These are phyloP conservation scores for Eugenia klotzschiana DNA, from an alignment of 441 rosid species.

Conservation along the genomic window DNA sequence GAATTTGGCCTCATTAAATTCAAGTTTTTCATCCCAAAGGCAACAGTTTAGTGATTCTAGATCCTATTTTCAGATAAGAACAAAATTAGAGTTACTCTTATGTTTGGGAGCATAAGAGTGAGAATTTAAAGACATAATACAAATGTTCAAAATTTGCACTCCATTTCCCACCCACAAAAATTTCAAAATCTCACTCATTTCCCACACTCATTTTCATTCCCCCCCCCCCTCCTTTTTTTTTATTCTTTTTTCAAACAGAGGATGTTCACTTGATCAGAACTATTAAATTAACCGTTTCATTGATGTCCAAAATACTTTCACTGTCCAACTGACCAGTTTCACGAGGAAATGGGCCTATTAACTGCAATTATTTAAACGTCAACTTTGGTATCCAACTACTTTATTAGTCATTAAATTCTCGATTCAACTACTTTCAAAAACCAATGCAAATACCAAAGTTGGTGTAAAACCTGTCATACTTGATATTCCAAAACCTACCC, in stretches of 20 bases:
- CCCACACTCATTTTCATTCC: not conserved
- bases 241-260: not conserved
- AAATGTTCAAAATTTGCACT: not conserved
- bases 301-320: not conserved
- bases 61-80: not conserved
- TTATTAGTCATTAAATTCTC: not conserved
- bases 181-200: not conserved
- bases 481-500: not conserved
- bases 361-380: not conserved
- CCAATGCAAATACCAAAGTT: not conserved
- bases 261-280: not conserved
- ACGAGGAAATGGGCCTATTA: not conserved
- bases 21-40: not conserved
- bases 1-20: not conserved
- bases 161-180: not conserved
- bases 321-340: not conserved
- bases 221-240: not conserved
- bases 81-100: not conserved
- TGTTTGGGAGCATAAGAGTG: not conserved
- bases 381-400: not conserved
- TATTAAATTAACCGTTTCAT: not conserved
- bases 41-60: not conserved
- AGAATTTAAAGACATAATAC: not conserved
- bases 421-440: not conserved
- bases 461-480: not conserved